Percentiles rank a stretch among this genome's conserved stretches.
These are phyloP conservation scores for Mycena rebaudengoi DNA, from an alignment of 768 basidiomycete genomes.

Conservation along the genomic window DNA sequence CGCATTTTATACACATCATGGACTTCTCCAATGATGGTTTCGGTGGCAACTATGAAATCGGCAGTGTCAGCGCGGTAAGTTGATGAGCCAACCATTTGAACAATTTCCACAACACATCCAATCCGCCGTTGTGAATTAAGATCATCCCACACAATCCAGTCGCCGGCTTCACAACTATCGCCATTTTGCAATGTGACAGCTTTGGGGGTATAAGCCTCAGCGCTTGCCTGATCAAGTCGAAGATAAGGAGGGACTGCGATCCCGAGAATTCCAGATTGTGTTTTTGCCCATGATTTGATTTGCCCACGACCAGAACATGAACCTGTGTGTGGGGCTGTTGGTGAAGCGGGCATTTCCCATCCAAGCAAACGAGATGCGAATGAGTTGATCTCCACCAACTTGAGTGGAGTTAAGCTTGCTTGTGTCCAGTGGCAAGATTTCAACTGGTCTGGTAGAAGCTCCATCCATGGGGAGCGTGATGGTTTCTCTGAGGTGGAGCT, in stretches of 20 bases:
- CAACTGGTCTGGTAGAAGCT: background rate
- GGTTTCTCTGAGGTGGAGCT: background rate
- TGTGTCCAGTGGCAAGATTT: background rate
- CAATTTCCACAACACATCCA: constrained; percentile 7
- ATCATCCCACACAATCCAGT: constrained; percentile 6
- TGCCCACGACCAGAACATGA: background rate
- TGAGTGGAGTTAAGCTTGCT: background rate
- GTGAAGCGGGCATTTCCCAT: background rate
- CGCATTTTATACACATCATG: constrained; percentile 11
- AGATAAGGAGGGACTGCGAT: background rate
- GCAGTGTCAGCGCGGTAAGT: background rate
- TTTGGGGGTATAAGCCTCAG: background rate
- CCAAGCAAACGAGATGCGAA: constrained; percentile 6
- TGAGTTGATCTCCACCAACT: constrained; percentile 1
- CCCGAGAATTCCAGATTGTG: background rate
- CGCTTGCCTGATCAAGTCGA: too few relatives aligned
- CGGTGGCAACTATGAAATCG: constrained; percentile 1
- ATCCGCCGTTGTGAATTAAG: background rate
- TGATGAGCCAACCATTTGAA: constrained; percentile 8
- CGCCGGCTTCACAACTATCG: background rate
- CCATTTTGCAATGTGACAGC: background rate
- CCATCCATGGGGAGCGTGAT: constrained; percentile 1
- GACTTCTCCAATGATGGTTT: background rate
- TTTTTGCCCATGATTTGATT: background rate
- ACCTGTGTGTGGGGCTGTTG: background rate